Evolutionary conservation across 805 yeast genomes (phyloP), one percentile per base, ranked within the genome.

Genomic region (Metschnikowia amazonensis): DNA sequence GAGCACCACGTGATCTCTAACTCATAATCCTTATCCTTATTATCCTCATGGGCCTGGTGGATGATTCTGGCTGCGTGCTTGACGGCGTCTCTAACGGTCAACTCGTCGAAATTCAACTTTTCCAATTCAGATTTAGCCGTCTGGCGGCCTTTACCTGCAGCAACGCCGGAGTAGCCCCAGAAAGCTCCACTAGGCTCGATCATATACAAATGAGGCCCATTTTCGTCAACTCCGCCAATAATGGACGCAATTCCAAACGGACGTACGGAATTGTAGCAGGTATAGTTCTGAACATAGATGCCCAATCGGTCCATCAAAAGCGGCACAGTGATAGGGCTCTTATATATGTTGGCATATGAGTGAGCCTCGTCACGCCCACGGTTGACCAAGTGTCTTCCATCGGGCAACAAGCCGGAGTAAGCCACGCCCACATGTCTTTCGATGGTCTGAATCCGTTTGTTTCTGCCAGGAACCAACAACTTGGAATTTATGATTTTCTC

Each of bases 161-260:
- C 99, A 32, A 97, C 95, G 50, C 97, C 99, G 45, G 79, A 76
- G 69, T 94, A 94, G 42, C 99, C 99, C 98, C 99, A 95, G 62
- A 84, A 89, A 1, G 89, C 75, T 51, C 99, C 99, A 64, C 95
- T 86, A 57, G 99, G 99, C 65, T 94, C 99, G 48, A 94, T 76
- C 97, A 92, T 94, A 70, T 85, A 92, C 58, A 94, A 77, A 65
- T 92, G 97, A 17, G 95, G 80, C 10, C 97, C 98, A 49, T 86
- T 80, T 35, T 80, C 84, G 63, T 92, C 98, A 40, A 87, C 80
- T 54, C 99, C 99, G 43, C 97, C 99, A 38, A 94, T 78, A 51
- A 94, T 90, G 9, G 96, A 82, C 45, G 89, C 81, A 49, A 95
- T 80, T 45, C 99, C 99, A 66, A 94, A 94, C 18, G 99, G 99